Evolutionary conservation across 805 yeast genomes (phyloP).

Genomic region (Lachancea cidri): DNA sequence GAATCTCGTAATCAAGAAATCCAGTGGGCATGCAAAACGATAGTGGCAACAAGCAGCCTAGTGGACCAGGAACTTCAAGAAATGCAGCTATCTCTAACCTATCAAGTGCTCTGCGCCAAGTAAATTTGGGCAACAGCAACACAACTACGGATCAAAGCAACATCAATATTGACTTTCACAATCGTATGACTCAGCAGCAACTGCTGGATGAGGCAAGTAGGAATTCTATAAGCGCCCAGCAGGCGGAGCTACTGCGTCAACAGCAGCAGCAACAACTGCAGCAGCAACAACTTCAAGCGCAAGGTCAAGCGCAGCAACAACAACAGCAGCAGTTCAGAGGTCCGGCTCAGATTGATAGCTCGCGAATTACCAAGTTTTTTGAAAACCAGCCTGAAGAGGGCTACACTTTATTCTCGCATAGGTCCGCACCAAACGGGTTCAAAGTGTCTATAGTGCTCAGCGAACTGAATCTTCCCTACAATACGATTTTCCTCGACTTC

Average conservation of each 20-base stretch:
- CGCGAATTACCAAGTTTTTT: constrained; percentile 67
- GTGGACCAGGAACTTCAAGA: not conserved
- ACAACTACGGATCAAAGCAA: constrained; percentile 27
- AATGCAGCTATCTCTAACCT: constrained; percentile 27
- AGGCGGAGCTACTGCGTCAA: constrained; percentile 24
- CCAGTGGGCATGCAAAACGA: constrained; percentile 1
- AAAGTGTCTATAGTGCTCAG: constrained; percentile 87
- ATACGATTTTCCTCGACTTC: constrained; percentile 81
- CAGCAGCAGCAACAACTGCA: constrained; percentile 17
- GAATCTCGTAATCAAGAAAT: not conserved
- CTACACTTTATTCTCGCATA: constrained; percentile 73
- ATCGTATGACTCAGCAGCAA: constrained; percentile 14
- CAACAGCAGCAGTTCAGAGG: constrained; percentile 12
- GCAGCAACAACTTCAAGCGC: constrained; percentile 18
- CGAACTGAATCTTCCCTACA: constrained; percentile 74
- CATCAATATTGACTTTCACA: constrained; percentile 20
- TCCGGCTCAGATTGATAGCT: constrained; percentile 36
- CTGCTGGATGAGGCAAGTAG: constrained; percentile 10
- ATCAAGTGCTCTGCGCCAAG: constrained; percentile 33
- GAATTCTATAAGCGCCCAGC: constrained; percentile 9
- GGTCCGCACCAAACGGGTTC: constrained; percentile 94
- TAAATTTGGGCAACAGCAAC: constrained; percentile 29
- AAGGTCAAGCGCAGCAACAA: constrained; percentile 19
- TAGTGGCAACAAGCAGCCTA: not conserved
- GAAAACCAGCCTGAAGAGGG: constrained; percentile 76